A percentile compares a stretch with the other conserved stretches of the same genome.
Conservation (phyloP, 75 land plant genomes). For the Selaginella tamariscina region DNA sequence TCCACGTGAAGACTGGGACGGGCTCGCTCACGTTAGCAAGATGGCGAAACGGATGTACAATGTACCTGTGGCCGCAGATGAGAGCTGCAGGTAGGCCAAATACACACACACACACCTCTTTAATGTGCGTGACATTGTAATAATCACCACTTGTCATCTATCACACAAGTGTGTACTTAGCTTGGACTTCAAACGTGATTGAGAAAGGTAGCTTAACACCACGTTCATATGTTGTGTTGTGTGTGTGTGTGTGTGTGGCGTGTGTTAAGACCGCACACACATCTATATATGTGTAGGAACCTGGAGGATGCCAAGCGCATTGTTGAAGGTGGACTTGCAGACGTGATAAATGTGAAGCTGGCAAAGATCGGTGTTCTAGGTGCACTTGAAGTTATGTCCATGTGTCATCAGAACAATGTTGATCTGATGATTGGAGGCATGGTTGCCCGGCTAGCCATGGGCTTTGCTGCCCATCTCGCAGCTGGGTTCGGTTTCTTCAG, state of each 20-base stretch:
- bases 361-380: slow-evolving; percentile 66
- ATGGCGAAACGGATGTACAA: slow-evolving; percentile 52
- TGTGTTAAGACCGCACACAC: too few species aligned
- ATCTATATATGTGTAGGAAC: too few species aligned
- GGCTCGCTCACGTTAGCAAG: slow-evolving; percentile 45
- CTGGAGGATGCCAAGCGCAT: slow-evolving; percentile 49
- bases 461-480: slow-evolving; percentile 79
- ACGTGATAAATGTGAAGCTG: slow-evolving; percentile 69
- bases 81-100: too few species aligned
- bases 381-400: slow-evolving; percentile 39
- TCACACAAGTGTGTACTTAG: too few species aligned
- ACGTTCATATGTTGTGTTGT: too few species aligned
- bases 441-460: slow-evolving; percentile 80
- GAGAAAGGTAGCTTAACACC: too few species aligned
- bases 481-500: slow-evolving; percentile 77
- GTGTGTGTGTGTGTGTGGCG: too few species aligned
- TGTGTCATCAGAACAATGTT: too few species aligned
- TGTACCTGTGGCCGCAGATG: slow-evolving; percentile 82
- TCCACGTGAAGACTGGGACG: slow-evolving; percentile 69
- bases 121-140: too few species aligned
- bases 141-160: too few species aligned
- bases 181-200: too few species aligned
- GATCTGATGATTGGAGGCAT: slow-evolving; percentile 86
- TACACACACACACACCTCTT: too few species aligned
- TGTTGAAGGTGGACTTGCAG: slow-evolving; percentile 43